Conservation (phyloP, 1,284 basidiomycete species). For the Trichosporon sp. region DNA sequence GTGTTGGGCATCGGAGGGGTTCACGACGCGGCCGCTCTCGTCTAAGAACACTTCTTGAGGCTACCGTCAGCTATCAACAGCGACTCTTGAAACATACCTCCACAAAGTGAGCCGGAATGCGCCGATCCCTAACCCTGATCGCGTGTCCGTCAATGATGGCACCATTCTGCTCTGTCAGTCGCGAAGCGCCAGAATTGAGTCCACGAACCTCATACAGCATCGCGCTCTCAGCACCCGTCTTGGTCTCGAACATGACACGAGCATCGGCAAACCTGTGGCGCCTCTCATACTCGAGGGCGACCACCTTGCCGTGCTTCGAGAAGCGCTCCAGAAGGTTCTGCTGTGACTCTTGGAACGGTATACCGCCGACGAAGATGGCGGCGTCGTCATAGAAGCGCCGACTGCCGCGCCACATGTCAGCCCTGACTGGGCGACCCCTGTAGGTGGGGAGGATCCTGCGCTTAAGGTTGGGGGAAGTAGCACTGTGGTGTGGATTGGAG, state of each 20-base stretch:
- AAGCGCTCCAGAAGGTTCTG: constrained; percentile 39
- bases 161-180: not conserved
- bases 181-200: not conserved
- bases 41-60: not conserved
- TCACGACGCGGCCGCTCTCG: not conserved
- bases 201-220: constrained; percentile 39
- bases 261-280: constrained; percentile 29
- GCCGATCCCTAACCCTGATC: not conserved
- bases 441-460: constrained; percentile 35
- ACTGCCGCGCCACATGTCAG: constrained; percentile 29
- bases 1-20: not conserved
- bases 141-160: not conserved
- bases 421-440: constrained; percentile 36
- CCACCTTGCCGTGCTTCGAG: constrained; percentile 44
- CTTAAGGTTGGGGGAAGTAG: constrained; percentile 25
- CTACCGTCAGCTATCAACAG: not conserved
- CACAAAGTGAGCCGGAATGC: not conserved
- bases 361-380: constrained; percentile 38
- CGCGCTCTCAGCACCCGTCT: constrained; percentile 35
- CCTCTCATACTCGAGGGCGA: constrained; percentile 44
- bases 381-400: constrained; percentile 39
- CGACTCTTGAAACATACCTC: not conserved
- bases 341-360: constrained; percentile 32
- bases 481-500: constrained; percentile 12
- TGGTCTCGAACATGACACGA: constrained; percentile 41